Evolutionary conservation across 108 stramenopile species (phyloP).

Genomic region (Schizochytrium sp.): DNA sequence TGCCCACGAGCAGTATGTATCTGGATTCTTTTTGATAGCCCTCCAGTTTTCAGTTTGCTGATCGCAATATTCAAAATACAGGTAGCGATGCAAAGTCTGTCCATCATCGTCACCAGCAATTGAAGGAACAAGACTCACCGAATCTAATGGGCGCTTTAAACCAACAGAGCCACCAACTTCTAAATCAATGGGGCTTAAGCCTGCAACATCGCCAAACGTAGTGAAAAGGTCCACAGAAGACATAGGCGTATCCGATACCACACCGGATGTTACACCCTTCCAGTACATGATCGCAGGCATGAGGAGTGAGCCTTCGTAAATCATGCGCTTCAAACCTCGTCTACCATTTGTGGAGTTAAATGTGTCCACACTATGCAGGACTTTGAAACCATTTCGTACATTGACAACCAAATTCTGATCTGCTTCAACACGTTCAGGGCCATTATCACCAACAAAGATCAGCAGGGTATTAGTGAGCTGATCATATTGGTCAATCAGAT

Average conservation of each 20-base stretch:
- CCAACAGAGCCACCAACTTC: background rate
- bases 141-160: background rate
- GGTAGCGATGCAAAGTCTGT: background rate
- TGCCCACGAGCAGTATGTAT: slow-evolving; percentile 32
- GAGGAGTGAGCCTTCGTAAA: slow-evolving; percentile 52
- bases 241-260: background rate
- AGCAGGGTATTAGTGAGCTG: slow-evolving; percentile 73
- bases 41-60: slow-evolving; percentile 48
- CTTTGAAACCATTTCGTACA: background rate
- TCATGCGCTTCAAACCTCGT: slow-evolving; percentile 24
- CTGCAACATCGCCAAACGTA: slow-evolving; percentile 23
- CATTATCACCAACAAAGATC: slow-evolving; percentile 79
- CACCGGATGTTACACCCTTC: slow-evolving; percentile 30
- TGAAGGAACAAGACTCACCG: background rate
- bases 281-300: slow-evolving; percentile 38
- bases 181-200: background rate
- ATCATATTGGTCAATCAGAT: slow-evolving; percentile 63
- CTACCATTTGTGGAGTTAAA: slow-evolving; percentile 31
- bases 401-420: background rate
- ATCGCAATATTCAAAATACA: slow-evolving; percentile 43
- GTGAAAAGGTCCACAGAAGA: background rate
- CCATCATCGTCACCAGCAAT: background rate
- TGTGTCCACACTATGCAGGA: slow-evolving; percentile 35
- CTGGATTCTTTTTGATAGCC: background rate
- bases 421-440: slow-evolving; percentile 16